Evolutionary conservation across 2,329 filamentous ascomycete genomes (phyloP), one percentile per base, ranked within the genome.

Genomic region (Pseudogymnoascus sp.): DNA sequence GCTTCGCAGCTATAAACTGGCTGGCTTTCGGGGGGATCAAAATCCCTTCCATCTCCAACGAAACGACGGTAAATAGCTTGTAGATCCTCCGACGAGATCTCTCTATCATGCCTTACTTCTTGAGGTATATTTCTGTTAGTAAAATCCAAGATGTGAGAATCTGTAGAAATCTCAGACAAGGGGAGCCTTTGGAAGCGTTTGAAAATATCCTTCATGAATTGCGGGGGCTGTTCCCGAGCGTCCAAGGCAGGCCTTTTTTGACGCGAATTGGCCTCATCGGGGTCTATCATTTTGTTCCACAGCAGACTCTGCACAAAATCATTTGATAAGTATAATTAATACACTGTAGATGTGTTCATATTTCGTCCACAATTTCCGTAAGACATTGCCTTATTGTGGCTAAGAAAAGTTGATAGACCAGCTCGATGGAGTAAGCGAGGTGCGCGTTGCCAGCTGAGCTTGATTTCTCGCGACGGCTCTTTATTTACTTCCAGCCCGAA

Each of bases 181-280:
- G 84, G 79, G 35, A 82, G 77, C 64, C 81, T 86, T 21, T 86
- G 83, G 66, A 86, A 90, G 39, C 75, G 75, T 72, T 96, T 96
- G 82, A 90, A 96, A 59, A 84, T 75, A 48, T 80, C 75, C 63
- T 85, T 84, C 65, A 96, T 77, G 57, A 77, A 72, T 10, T 85
- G 82, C 2, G 91, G 89, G 1, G 91, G 89, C 66, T 85, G 84
- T 71, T 90, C 84, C 71, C 92, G 83, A 26, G 91, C 86, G 72
- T 95, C 88, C 2, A 92, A 76, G 13, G 2, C n/a, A 19, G 26
- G 48, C 23, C 57, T 56, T 33, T 34, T 30, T 19, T 15, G 33
- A 8, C 5, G 48, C 33, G 10, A n/a, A 33, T 7, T 26, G 33
- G 48, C 26, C 26, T 18, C 48, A n/a, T 56, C 13, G 8, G 19